phyloP scores from a whole-genome alignment of 257 asterid genomes.

The Penstemon eatonii region DNA sequence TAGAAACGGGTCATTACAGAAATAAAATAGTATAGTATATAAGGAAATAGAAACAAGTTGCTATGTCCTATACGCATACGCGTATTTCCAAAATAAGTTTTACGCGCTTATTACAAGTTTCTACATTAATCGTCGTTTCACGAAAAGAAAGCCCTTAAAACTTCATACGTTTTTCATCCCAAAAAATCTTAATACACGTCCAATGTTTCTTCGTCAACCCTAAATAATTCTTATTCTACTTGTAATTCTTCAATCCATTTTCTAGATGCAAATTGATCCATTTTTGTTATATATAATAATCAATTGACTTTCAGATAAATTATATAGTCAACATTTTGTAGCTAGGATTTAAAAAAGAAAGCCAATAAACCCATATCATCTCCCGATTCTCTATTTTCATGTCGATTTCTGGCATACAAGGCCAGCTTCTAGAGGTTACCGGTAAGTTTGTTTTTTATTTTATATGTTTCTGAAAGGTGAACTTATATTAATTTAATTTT shows the following conservation, averaged over 20 bases:
- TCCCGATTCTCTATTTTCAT: conserved; percentile 32
- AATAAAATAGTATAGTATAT: too few relatives aligned
- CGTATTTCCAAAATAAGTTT: too few relatives aligned
- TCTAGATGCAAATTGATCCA: neutral
- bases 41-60: too few relatives aligned
- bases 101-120: too few relatives aligned
- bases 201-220: conserved; percentile 10
- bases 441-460: conserved; percentile 41
- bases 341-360: too few relatives aligned
- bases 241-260: neutral
- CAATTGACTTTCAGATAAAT: neutral
- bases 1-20: too few relatives aligned
- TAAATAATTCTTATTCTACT: neutral
- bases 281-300: neutral
- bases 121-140: too few relatives aligned
- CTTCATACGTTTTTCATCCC: too few relatives aligned
- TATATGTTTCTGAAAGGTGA: neutral
- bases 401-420: conserved; percentile 85
- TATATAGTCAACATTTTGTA: neutral
- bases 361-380: conserved; percentile 24
- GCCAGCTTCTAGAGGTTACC: conserved; percentile 84
- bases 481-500: conserved; percentile 1
- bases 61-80: too few relatives aligned
- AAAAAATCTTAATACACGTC: too few relatives aligned
- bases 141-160: too few relatives aligned